phyloP scores from a whole-genome alignment of 148 eudicot species.

The Persicaria tinctoria region DNA sequence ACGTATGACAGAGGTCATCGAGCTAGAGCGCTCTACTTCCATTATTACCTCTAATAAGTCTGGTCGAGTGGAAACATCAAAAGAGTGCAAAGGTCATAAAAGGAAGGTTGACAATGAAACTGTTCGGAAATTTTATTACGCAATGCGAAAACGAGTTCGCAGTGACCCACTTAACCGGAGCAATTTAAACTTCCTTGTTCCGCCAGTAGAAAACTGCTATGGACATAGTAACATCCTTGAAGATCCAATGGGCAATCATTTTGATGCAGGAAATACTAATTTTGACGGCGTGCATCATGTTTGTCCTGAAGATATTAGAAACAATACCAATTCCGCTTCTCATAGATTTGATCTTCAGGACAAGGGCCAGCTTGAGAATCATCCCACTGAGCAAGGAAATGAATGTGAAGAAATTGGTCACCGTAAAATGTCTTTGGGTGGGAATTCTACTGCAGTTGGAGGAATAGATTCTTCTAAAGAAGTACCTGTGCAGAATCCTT shows the following conservation, averaged over 20 bases:
- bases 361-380: slow-evolving; percentile 24
- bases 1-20: slow-evolving; percentile 32
- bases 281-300: slow-evolving; percentile 22
- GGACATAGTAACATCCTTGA: slow-evolving; percentile 30
- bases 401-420: slow-evolving; percentile 16
- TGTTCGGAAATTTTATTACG: slow-evolving; percentile 64
- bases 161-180: slow-evolving; percentile 42
- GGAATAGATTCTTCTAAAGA: slow-evolving; percentile 18
- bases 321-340: slow-evolving; percentile 13
- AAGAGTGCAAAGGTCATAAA: slow-evolving; percentile 37
- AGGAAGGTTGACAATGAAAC: slow-evolving; percentile 42
- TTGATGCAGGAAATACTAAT: slow-evolving; percentile 29
- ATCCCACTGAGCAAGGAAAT: slow-evolving; percentile 22
- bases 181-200: slow-evolving; percentile 45
- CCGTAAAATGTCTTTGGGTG: slow-evolving; percentile 16
- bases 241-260: slow-evolving; percentile 35
- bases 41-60: slow-evolving; percentile 9
- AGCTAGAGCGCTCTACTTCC: slow-evolving; percentile 37
- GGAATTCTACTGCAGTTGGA: slow-evolving; percentile 21
- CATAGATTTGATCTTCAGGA: slow-evolving; percentile 26
- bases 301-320: slow-evolving; percentile 22
- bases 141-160: slow-evolving; percentile 60
- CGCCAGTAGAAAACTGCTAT: slow-evolving; percentile 33
- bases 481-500: slow-evolving; percentile 21
- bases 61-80: slow-evolving; percentile 32